phyloP scores from a whole-genome alignment of 768 basidiomycete genomes.

The Suillus occidentalis region DNA sequence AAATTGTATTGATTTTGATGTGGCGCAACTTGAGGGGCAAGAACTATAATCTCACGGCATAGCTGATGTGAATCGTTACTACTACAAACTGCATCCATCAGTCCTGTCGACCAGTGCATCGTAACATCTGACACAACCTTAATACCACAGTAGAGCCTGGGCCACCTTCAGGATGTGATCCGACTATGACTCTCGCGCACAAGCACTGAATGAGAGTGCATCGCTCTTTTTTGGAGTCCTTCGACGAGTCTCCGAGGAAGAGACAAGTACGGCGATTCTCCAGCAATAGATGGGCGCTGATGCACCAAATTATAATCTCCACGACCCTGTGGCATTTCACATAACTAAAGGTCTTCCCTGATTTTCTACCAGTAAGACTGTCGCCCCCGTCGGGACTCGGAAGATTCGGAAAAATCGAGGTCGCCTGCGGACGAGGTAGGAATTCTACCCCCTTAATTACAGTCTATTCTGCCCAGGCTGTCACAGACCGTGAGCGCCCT shows the following conservation, averaged over 20 bases:
- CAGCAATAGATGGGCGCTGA: neutral
- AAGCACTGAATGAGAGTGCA: neutral
- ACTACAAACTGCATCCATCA: too few species aligned
- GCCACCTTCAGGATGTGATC: neutral
- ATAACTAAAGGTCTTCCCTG: neutral
- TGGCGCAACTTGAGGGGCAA: too few species aligned
- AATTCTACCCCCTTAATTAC: neutral
- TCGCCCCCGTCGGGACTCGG: neutral
- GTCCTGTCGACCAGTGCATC: neutral
- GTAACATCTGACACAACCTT: neutral
- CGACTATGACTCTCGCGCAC: neutral
- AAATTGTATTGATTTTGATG: too few species aligned
- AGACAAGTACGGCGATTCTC: neutral
- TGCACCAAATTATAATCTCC: neutral
- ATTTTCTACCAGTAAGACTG: neutral
- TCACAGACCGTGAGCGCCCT: neutral
- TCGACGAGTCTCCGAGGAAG: too few species aligned
- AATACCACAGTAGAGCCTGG: too few species aligned
- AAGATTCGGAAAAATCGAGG: neutral
- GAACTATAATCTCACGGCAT: too few species aligned
- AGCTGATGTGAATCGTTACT: too few species aligned
- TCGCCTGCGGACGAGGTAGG: neutral
- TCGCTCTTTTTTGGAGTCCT: neutral
- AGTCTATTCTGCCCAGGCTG: neutral
- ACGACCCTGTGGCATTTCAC: neutral